Evolutionary conservation across 2,329 filamentous ascomycete species (phyloP), one percentile per base, ranked within the genome.

Genomic region (Didymella lethalis): DNA sequence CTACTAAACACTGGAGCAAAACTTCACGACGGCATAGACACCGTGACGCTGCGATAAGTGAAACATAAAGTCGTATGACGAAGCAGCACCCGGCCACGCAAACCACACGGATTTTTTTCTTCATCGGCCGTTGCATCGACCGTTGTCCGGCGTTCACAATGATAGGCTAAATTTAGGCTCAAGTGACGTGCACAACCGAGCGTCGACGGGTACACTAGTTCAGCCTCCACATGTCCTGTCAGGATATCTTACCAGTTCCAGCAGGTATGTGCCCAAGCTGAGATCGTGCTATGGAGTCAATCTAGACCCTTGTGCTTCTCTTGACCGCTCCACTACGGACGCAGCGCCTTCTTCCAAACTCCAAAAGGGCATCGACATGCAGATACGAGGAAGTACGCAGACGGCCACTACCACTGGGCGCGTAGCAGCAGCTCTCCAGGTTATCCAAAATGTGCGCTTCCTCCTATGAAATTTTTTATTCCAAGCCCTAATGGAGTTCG

Each of bases 91-190:
- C 14, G 20, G 41, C 23, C 43, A 20, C 4, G 20, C 31, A 28
- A 11, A 26, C 18, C 31, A 48, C n/a, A 31, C 29, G n/a, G 5
- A 32, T 34, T 14, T 32, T n/a, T 5, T 31, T 6, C 11, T 45
- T 5, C 23, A n/a, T 29, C 29, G 14, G 29, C 40, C 31, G 23
- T 16, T 36, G 23, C 14, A 28, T 44, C 18, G 41, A 44, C 41
- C 23, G 41, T 20, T 28, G 41, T n/a, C 29, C 29, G 40, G 31
- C 16, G 44, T 56, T n/a, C 70, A 77, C 45, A 77, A 79, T 54
- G 70, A 69, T 11, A 29, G 28, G 18, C 47, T 50, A 56, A 31
- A 25, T 40, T 46, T 56, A 50, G 47, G 25, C 31, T 16, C 31
- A 20, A 26, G n/a, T 38, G 25, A 41, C 18, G 12, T 47, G 32